Conservation (phyloP, 352 stramenopile species). For the Phytopythium helicoides region DNA sequence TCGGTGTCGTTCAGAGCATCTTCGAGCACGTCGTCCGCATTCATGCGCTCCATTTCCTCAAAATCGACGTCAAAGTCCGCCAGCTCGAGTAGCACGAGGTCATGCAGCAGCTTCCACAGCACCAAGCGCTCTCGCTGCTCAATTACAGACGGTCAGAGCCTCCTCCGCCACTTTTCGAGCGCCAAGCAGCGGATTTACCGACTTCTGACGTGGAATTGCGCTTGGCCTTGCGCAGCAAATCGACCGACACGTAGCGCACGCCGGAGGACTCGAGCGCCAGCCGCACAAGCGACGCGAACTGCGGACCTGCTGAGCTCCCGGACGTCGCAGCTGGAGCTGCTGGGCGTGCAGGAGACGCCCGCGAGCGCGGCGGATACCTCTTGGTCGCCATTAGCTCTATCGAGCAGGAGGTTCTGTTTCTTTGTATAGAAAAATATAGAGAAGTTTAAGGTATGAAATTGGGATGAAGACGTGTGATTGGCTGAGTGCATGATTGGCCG, state of each 20-base stretch:
- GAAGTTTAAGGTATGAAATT: no score
- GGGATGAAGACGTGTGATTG: no score
- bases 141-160: neutral
- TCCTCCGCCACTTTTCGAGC: neutral
- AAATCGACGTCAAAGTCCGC: conserved; percentile 53
- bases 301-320: conserved; percentile 41
- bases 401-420: no score
- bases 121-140: conserved; percentile 37
- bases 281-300: conserved; percentile 42
- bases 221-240: conserved; percentile 65
- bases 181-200: neutral
- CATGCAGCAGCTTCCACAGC: conserved; percentile 61
- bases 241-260: conserved; percentile 45
- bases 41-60: conserved; percentile 29
- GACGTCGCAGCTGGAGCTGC: conserved; percentile 7
- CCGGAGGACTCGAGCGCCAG: conserved; percentile 40
- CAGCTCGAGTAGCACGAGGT: conserved; percentile 63
- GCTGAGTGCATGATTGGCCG: no score
- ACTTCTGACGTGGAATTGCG: conserved; percentile 37
- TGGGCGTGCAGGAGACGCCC: neutral
- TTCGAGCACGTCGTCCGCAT: conserved; percentile 16
- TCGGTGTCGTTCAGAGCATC: conserved; percentile 16
- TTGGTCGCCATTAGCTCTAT: neutral
- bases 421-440: no score
- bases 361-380: neutral